phyloP scores from a whole-genome alignment of 2,329 filamentous ascomycete species.

The Sporothrix curviconia region DNA sequence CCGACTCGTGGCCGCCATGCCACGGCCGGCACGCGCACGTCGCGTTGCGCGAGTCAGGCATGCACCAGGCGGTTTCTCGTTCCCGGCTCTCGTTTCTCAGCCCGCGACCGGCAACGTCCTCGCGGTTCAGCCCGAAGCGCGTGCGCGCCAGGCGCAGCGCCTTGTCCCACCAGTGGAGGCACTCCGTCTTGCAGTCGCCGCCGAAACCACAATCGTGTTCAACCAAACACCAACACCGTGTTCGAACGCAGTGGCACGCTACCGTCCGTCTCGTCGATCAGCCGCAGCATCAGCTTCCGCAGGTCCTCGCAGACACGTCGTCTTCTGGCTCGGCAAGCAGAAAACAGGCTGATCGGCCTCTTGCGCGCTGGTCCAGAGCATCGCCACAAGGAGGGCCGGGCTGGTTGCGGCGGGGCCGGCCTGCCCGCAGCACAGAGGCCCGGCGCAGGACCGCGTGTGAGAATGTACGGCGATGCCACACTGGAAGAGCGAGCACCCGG shows the following conservation, averaged over 20 bases:
- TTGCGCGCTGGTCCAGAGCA: constrained; percentile 43
- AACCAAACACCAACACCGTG: constrained; percentile 41
- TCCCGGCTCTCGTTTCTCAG: background rate
- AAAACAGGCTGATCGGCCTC: constrained; percentile 40
- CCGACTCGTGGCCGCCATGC: background rate
- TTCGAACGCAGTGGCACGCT: constrained; percentile 22
- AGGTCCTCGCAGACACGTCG: constrained; percentile 27
- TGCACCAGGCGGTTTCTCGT: background rate
- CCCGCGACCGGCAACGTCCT: background rate
- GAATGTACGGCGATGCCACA: constrained; percentile 41
- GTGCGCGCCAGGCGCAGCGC: constrained; percentile 33
- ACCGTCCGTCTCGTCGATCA: background rate
- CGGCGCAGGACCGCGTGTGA: constrained; percentile 41
- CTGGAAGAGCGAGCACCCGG: constrained; percentile 37
- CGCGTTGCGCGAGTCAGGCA: background rate
- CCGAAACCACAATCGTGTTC: constrained; percentile 41
- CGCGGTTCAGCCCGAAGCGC: constrained; percentile 26
- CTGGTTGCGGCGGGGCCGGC: constrained; percentile 35
- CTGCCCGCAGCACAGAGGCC: constrained; percentile 35
- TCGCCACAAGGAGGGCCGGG: constrained; percentile 39
- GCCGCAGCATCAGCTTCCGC: background rate
- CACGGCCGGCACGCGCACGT: background rate
- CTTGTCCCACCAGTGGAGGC: constrained; percentile 42
- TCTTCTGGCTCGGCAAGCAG: constrained; percentile 35
- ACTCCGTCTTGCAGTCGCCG: constrained; percentile 43